Evolutionary conservation across 1,139 yeast genomes (phyloP).

Genomic region (Nakaseomyces sp.): DNA sequence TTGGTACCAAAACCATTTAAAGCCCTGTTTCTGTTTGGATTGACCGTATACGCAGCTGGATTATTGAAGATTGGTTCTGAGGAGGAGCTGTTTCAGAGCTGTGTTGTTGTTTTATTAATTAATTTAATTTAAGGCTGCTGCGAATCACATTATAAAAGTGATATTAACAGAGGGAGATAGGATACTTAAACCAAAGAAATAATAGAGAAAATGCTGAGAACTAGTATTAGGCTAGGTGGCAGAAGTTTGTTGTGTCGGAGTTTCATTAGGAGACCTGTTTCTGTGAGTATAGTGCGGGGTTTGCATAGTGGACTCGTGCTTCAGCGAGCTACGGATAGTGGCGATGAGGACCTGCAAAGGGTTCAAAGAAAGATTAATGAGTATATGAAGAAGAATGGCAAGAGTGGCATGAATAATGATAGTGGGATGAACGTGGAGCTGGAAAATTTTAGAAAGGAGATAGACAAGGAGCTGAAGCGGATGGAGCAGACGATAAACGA

Average conservation of each 20-base stretch:
- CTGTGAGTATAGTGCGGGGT: neutral
- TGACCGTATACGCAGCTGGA: no score
- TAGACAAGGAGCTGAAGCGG: constrained; percentile 3
- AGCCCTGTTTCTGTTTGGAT: no score
- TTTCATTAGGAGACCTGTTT: neutral
- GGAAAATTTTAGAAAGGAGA: constrained; percentile 4
- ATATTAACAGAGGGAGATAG: no score
- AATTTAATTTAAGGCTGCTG: no score
- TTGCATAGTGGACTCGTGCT: neutral
- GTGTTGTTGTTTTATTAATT: no score
- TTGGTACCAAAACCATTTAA: no score
- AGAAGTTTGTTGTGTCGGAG: neutral
- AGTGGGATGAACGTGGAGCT: neutral
- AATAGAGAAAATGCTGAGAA: neutral
- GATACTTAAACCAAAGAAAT: no score
- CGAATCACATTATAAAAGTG: no score
- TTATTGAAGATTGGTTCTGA: no score
- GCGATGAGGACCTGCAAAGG: constrained; percentile 3
- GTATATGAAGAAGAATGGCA: constrained; percentile 1
- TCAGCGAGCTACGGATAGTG: constrained; percentile 1
- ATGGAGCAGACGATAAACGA: constrained; percentile 1
- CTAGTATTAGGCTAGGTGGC: neutral
- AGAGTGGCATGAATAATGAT: neutral
- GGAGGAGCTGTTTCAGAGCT: no score
- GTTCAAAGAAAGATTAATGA: constrained; percentile 3